Evolutionary conservation across 495 filamentous ascomycete genomes (phyloP).

Genomic region (Daldinia grandis): DNA sequence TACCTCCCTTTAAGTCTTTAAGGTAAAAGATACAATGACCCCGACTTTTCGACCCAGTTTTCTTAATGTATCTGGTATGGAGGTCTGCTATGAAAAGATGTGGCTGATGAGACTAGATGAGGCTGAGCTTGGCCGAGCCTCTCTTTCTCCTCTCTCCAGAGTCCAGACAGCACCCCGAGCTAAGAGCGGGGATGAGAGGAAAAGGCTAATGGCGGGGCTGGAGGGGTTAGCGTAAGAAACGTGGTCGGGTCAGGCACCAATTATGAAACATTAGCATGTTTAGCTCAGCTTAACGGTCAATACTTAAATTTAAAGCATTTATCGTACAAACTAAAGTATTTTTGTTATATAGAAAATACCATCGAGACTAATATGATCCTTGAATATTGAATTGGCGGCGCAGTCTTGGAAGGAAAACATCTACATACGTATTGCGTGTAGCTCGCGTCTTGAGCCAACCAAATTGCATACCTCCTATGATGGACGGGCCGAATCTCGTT

Average conservation of each 20-base stretch:
- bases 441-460: background rate
- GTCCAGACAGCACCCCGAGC: background rate
- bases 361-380: slow-evolving; percentile 8
- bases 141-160: no score
- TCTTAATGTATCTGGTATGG: background rate
- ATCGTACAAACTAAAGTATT: slow-evolving; percentile 1
- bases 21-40: no score
- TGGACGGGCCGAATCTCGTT: slow-evolving; percentile 23
- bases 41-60: background rate
- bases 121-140: slow-evolving; percentile 38
- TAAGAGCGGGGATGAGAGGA: slow-evolving; percentile 9
- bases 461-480: slow-evolving; percentile 4
- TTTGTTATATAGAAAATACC: slow-evolving; percentile 1
- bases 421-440: background rate
- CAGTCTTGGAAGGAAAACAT: background rate
- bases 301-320: slow-evolving; percentile 1
- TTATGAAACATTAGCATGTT: slow-evolving; percentile 13
- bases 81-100: background rate
- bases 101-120: slow-evolving; percentile 9
- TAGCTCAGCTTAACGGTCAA: slow-evolving; percentile 3
- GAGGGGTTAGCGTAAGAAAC: slow-evolving; percentile 11
- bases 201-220: slow-evolving; percentile 27
- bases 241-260: slow-evolving; percentile 27
- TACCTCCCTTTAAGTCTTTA: no score
- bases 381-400: background rate